These are phyloP conservation scores for Gynostemma pentaphyllum DNA, from an alignment of 306 rosid species.

Conservation along the genomic window DNA sequence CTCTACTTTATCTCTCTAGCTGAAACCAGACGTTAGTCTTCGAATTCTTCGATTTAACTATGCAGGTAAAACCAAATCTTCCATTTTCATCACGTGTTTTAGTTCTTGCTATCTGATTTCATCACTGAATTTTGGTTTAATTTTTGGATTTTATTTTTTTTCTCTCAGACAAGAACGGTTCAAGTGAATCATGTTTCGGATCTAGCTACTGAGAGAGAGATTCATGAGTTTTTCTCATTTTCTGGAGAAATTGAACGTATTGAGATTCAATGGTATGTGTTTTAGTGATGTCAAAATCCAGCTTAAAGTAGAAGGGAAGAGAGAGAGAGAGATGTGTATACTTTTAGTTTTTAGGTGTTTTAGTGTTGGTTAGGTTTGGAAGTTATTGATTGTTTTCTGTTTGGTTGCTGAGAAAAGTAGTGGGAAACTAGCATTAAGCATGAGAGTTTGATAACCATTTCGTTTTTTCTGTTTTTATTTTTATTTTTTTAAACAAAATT, in stretches of 20 bases:
- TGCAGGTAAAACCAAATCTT: background rate
- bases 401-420: background rate
- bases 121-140: background rate
- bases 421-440: background rate
- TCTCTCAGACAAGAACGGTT: constrained; percentile 63
- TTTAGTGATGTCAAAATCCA: background rate
- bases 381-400: background rate
- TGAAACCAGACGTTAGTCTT: background rate
- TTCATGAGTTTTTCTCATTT: constrained; percentile 86
- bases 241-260: constrained; percentile 82
- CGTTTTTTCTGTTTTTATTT: no score
- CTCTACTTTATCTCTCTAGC: background rate
- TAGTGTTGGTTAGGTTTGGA: background rate
- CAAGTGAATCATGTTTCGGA: constrained; percentile 75
- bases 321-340: background rate
- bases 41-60: background rate
- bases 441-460: background rate
- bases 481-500: no score
- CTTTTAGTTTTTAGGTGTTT: background rate
- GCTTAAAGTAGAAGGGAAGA: constrained; percentile 4
- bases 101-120: background rate
- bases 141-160: background rate
- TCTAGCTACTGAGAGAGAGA: constrained; percentile 92
- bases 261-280: constrained; percentile 51
- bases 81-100: no score